Evolutionary conservation across 2,329 filamentous ascomycete genomes (phyloP).

Genomic region (Cladosporium halotolerans): DNA sequence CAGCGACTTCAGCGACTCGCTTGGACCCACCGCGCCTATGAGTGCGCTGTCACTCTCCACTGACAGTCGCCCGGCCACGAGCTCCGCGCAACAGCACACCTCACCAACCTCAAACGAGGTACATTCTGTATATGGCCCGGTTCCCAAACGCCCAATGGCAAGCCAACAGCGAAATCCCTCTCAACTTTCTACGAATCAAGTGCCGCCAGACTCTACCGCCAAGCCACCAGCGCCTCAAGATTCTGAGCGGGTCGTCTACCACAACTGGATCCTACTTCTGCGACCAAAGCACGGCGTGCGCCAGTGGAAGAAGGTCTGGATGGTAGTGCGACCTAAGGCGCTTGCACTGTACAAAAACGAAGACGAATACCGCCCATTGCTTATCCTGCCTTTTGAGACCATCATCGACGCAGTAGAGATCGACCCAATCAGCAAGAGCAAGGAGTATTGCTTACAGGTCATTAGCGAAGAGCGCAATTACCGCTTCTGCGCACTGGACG

Average conservation of each 20-base stretch:
- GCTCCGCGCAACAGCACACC: slow-evolving; percentile 18
- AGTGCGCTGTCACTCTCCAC: slow-evolving; percentile 29
- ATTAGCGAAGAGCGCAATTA: slow-evolving; percentile 77
- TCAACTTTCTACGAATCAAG: slow-evolving; percentile 50
- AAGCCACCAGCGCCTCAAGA: slow-evolving; percentile 47
- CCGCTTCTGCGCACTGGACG: slow-evolving; percentile 57
- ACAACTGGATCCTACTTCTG: slow-evolving; percentile 81
- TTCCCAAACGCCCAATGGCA: slow-evolving; percentile 17
- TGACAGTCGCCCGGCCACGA: slow-evolving; percentile 28
- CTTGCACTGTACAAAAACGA: slow-evolving; percentile 91
- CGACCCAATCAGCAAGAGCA: slow-evolving; percentile 77
- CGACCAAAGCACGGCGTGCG: slow-evolving; percentile 76
- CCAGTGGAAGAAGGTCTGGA: slow-evolving; percentile 94
- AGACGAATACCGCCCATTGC: slow-evolving; percentile 76
- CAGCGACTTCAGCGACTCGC: slow-evolving; percentile 67
- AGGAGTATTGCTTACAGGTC: slow-evolving; percentile 81
- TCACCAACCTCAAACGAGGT: slow-evolving; percentile 22
- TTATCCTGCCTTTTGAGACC: slow-evolving; percentile 69
- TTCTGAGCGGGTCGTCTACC: slow-evolving; percentile 84
- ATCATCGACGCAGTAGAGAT: slow-evolving; percentile 91
- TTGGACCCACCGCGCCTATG: slow-evolving; percentile 25
- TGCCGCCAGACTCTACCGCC: slow-evolving; percentile 5
- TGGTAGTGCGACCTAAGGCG: slow-evolving; percentile 76
- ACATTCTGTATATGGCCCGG: slow-evolving; percentile 31
- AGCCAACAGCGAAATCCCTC: slow-evolving; percentile 48